Evolutionary conservation across 768 basidiomycete species (phyloP).

Genomic region (Scleroderma citrinum): DNA sequence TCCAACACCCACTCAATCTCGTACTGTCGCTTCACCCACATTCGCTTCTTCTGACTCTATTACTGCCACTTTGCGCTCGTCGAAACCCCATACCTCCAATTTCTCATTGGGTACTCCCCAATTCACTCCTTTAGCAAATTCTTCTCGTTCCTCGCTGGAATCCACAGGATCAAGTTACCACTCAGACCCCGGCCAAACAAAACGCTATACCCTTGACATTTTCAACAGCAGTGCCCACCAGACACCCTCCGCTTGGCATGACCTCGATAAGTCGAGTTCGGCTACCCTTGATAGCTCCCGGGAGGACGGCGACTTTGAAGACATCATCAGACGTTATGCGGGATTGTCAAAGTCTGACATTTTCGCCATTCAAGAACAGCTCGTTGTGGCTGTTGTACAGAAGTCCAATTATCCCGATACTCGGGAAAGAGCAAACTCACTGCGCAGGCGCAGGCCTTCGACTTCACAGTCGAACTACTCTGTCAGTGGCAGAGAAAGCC

Average conservation of each 20-base stretch:
- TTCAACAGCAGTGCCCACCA: constrained; percentile 46
- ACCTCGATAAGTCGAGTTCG: constrained; percentile 49
- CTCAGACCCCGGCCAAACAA: constrained; percentile 59
- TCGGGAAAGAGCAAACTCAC: constrained; percentile 61
- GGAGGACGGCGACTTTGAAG: constrained; percentile 57
- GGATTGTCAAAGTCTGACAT: constrained; percentile 72
- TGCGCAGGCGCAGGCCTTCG: constrained; percentile 69
- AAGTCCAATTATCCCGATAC: constrained; percentile 53
- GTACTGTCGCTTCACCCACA: constrained; percentile 45
- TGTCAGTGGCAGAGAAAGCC: constrained; percentile 41
- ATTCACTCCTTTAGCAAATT: constrained; percentile 65
- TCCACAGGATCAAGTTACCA: constrained; percentile 84
- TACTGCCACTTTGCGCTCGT: constrained; percentile 43
- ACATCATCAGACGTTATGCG: constrained; percentile 55
- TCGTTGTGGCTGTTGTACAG: constrained; percentile 56
- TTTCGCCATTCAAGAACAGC: constrained; percentile 64
- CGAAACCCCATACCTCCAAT: constrained; percentile 50
- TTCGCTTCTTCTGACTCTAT: constrained; percentile 31
- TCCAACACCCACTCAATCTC: constrained; percentile 63
- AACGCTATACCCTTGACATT: constrained; percentile 47
- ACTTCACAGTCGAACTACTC: constrained; percentile 81
- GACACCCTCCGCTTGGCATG: constrained; percentile 58
- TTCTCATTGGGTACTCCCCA: constrained; percentile 47
- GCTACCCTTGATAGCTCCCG: constrained; percentile 45
- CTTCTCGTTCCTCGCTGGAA: constrained; percentile 74